These are phyloP conservation scores for Aspergillus quadricinctus DNA, from an alignment of 2,329 filamentous ascomycete species.

Conservation along the genomic window DNA sequence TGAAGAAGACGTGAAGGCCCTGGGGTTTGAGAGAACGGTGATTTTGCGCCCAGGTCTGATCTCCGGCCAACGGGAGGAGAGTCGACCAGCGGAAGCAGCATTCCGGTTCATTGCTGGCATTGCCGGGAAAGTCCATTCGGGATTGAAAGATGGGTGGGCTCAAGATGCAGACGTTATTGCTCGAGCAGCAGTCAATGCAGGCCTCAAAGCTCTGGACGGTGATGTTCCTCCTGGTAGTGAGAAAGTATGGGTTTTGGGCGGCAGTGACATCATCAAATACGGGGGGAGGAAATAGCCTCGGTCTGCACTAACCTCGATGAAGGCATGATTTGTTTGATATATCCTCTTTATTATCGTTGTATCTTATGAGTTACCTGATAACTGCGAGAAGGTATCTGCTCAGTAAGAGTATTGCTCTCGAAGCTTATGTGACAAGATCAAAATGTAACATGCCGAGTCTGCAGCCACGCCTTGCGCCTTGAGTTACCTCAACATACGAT, in stretches of 20 bases:
- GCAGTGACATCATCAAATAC: conserved; percentile 35
- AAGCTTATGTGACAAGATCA: background rate
- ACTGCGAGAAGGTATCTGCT: background rate
- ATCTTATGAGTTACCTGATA: background rate
- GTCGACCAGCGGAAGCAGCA: conserved; percentile 55
- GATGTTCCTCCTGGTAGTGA: conserved; percentile 36
- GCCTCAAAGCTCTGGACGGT: conserved; percentile 38
- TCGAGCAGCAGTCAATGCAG: conserved; percentile 37
- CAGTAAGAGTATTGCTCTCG: background rate
- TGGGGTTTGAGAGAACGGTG: conserved; percentile 74
- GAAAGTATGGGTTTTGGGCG: conserved; percentile 38
- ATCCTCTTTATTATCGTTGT: background rate
- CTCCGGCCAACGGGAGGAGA: conserved; percentile 63
- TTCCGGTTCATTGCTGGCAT: conserved; percentile 53
- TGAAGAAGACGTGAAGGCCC: conserved; percentile 67
- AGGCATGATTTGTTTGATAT: background rate
- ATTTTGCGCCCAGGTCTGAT: conserved; percentile 73
- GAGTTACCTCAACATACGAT: background rate
- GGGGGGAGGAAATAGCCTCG: conserved; percentile 14
- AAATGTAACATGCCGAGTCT: background rate
- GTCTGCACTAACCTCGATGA: background rate
- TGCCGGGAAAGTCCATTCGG: conserved; percentile 50
- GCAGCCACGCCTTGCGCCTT: background rate
- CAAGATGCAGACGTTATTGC: conserved; percentile 71
- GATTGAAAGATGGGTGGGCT: conserved; percentile 61